phyloP scores from a whole-genome alignment of 2,329 filamentous ascomycete genomes.

The Fusarium penzigii region DNA sequence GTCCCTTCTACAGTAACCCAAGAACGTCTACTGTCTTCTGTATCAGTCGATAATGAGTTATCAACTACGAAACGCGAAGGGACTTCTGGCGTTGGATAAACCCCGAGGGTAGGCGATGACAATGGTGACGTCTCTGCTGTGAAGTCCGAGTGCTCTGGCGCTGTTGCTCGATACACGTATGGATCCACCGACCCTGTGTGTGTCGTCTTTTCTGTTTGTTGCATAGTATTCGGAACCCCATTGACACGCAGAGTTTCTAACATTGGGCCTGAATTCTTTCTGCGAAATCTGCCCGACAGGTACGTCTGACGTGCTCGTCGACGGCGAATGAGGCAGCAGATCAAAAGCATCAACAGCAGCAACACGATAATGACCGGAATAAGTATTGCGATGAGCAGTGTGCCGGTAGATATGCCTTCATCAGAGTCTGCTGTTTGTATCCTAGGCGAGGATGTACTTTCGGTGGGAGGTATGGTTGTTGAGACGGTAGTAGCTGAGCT shows the following conservation, averaged over 20 bases:
- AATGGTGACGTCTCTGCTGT: constrained; percentile 24
- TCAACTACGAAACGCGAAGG: constrained; percentile 28
- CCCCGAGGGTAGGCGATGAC: constrained; percentile 31
- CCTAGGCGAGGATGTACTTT: constrained; percentile 15
- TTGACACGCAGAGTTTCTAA: constrained; percentile 30
- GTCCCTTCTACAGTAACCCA: constrained; percentile 38
- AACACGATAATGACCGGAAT: constrained; percentile 43
- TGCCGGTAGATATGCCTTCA: constrained; percentile 32
- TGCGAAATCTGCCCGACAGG: constrained; percentile 31
- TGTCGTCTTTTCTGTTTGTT: constrained; percentile 21
- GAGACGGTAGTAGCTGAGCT: constrained; percentile 14
- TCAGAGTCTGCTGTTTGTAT: constrained; percentile 11
- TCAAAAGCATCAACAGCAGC: constrained; percentile 34
- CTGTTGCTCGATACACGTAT: constrained; percentile 15
- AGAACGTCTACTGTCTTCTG: constrained; percentile 32
- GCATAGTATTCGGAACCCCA: constrained; percentile 25
- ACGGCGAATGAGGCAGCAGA: constrained; percentile 37
- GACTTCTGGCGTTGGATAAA: constrained; percentile 22
- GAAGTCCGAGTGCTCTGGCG: constrained; percentile 24
- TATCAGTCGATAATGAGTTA: constrained; percentile 18
- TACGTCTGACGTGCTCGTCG: constrained; percentile 31
- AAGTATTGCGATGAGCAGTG: constrained; percentile 46
- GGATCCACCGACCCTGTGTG: constrained; percentile 6
- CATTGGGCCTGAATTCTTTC: constrained; percentile 37
- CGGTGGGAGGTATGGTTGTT: constrained; percentile 19